These are phyloP conservation scores for Mortierella sp. DNA, from an alignment of 371 early-diverging fungal genomes.

Conservation along the genomic window DNA sequence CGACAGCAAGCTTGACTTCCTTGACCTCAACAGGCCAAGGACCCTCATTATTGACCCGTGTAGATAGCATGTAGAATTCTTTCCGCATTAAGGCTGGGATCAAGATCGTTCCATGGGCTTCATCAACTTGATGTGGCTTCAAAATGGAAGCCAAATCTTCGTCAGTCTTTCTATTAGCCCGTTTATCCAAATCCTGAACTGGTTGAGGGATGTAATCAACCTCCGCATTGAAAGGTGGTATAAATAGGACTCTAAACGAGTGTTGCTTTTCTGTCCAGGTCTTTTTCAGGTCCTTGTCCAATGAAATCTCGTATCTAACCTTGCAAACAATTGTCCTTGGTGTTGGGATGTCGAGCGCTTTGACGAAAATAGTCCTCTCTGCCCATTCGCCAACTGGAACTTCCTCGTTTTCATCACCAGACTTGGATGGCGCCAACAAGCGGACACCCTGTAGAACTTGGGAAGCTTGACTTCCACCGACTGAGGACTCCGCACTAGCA, in stretches of 20 bases:
- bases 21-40: slow-evolving; percentile 52
- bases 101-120: slow-evolving; percentile 28
- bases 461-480: background rate
- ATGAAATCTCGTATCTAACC: slow-evolving; percentile 43
- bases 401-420: background rate
- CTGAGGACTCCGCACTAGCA: background rate
- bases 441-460: slow-evolving; percentile 24
- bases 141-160: slow-evolving; percentile 22
- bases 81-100: slow-evolving; percentile 43
- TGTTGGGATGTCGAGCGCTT: slow-evolving; percentile 45
- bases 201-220: slow-evolving; percentile 39
- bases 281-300: slow-evolving; percentile 30
- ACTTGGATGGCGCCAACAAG: background rate
- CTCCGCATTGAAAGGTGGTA: slow-evolving; percentile 50
- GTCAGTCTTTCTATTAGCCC: background rate
- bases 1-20: slow-evolving; percentile 41
- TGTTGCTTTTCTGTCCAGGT: slow-evolving; percentile 50
- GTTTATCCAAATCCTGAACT: background rate
- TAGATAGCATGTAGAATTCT: slow-evolving; percentile 43
- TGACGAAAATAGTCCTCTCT: slow-evolving; percentile 36
- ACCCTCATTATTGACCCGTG: slow-evolving; percentile 49
- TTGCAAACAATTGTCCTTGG: slow-evolving; percentile 47
- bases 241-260: slow-evolving; percentile 40
- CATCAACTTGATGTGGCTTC: slow-evolving; percentile 31
- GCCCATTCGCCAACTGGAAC: slow-evolving; percentile 49